Conservation (phyloP, 1,284 basidiomycete genomes). For the Ceratobasidium theobromae region DNA sequence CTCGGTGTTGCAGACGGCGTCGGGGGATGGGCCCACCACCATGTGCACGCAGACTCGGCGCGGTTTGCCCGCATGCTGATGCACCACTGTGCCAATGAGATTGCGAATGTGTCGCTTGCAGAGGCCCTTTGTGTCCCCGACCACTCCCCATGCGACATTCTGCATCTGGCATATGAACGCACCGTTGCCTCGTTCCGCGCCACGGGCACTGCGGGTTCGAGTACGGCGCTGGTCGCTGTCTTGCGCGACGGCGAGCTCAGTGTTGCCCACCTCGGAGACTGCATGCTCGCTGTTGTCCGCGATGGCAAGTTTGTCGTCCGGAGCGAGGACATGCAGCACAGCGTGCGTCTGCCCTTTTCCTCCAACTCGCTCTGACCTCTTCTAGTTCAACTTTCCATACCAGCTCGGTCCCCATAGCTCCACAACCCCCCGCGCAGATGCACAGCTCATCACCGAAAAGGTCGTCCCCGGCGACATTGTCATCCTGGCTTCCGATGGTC, state of each 20-base stretch:
- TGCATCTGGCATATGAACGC: slow-evolving; percentile 58
- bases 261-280: slow-evolving; percentile 92
- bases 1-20: slow-evolving; percentile 90
- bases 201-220: slow-evolving; percentile 54
- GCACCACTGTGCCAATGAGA: slow-evolving; percentile 73
- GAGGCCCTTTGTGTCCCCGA: too few species aligned
- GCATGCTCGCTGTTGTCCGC: slow-evolving; percentile 82
- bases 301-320: slow-evolving; percentile 80
- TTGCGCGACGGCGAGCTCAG: slow-evolving; percentile 73
- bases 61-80: slow-evolving; percentile 83
- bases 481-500: slow-evolving; percentile 85
- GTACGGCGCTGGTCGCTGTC: slow-evolving; percentile 55
- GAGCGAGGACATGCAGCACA: slow-evolving; percentile 93
- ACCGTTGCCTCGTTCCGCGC: neutral
- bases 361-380: neutral
- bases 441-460: slow-evolving; percentile 71
- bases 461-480: slow-evolving; percentile 87
- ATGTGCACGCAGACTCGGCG: slow-evolving; percentile 56
- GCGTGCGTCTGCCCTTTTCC: slow-evolving; percentile 47
- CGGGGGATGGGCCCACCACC: slow-evolving; percentile 73
- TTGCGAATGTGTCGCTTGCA: slow-evolving; percentile 39
- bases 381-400: slow-evolving; percentile 85
- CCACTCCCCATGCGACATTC: slow-evolving; percentile 54
- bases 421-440: slow-evolving; percentile 68
- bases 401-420: slow-evolving; percentile 80